Base-by-base conservation (phyloP, 2,329 filamentous ascomycete genomes). In the Neurospora crassa region DNA sequence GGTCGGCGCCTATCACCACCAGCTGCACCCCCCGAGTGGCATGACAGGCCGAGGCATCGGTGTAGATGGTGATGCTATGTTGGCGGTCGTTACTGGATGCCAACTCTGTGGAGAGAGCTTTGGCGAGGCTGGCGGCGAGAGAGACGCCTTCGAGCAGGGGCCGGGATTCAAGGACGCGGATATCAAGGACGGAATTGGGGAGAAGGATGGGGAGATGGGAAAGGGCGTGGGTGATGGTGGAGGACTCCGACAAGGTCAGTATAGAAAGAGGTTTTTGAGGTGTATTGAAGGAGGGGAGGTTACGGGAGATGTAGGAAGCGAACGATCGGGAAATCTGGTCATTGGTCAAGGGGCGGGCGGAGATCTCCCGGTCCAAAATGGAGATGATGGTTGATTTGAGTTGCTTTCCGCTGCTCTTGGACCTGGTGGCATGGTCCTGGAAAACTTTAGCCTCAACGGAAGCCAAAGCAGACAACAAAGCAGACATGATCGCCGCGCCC, bases 81-180 rank as follows among this genome's bases (percentile, higher is more conserved):
- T 73, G 73, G 5, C 73, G 67, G 2, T 77, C 67, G n/a, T 70
- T 70, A 16, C 70, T 45, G n/a, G 59, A 68, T 72, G 76, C 34
- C 73, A 74, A 34, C 75, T 78, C 10, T 37, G 75, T 72, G 8
- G 74, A 79, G 53, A 72, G 71, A 72, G 72, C 45, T 73, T 74
- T 68, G 71, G 79, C 77, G 74, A 87, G 72, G 5, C 79, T 79
- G n/a, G 80, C 81, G 5, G 87, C 88, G 69, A 89, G 82, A 10
- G 82, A 84, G 5, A 87, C 87, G 8, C 90, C 90, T 79, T 92
- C 90, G 74, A 85, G 91, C 0, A 89, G 82, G 0, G 90, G 90
- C 0, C 90, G 83, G 2, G 90, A 92, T 77, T 92, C 90, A 3
- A 92, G 82, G 40, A 92, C 81, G 5, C 84, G 85, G 20, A 92